These are phyloP conservation scores for Trypanosoma cruzi DNA, from an alignment of 208 protist genomes.

Conservation along the genomic window DNA sequence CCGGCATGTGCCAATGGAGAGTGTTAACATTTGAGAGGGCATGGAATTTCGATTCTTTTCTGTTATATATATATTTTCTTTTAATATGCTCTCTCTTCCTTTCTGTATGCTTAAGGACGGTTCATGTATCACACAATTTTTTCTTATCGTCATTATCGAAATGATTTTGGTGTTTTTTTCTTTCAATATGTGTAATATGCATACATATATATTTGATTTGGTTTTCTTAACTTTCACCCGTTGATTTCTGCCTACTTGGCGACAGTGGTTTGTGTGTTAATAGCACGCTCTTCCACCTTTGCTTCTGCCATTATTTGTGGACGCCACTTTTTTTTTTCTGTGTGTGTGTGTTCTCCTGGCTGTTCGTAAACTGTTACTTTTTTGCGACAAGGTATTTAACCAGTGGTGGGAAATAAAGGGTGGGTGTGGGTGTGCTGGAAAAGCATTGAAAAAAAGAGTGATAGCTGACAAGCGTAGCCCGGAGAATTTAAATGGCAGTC, in stretches of 20 bases:
- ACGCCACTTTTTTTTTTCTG: constrained; percentile 11
- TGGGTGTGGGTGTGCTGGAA: not conserved
- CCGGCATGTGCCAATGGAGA: not conserved
- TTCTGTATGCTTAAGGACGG: not conserved
- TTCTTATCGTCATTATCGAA: no score
- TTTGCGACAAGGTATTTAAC: not conserved
- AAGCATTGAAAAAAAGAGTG: not conserved
- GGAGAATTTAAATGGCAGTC: constrained; percentile 9
- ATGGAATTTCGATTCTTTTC: not conserved
- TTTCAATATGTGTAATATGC: not conserved
- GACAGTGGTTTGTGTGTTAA: not conserved
- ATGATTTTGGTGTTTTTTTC: no score
- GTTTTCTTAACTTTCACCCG: not conserved
- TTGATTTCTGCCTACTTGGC: not conserved
- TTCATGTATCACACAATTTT: no score
- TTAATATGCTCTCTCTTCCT: not conserved
- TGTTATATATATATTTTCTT: not conserved
- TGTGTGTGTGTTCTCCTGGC: no score
- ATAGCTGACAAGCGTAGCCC: not conserved
- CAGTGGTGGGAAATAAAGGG: not conserved
- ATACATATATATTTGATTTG: not conserved
- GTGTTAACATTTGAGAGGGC: not conserved
- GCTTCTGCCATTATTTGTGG: not conserved
- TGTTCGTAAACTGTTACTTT: no score
- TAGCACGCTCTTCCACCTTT: not conserved